Conservation (phyloP, 176 grass and related monocot species). For the Avena insularis region DNA sequence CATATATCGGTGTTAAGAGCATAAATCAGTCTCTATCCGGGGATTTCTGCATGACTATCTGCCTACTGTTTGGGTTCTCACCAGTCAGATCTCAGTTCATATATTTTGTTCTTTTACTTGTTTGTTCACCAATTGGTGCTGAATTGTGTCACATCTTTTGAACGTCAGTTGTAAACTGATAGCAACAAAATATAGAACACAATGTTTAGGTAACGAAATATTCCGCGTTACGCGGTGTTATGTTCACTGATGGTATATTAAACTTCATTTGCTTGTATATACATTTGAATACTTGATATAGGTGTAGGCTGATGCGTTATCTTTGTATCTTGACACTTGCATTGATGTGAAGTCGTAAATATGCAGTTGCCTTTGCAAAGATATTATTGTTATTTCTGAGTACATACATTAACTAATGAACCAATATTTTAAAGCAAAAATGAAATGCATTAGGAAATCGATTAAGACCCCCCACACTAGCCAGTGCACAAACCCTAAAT, state of each 20-base stretch:
- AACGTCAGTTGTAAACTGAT: not conserved
- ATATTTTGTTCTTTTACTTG: not conserved
- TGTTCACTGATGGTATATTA: not conserved
- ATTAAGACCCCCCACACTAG: slow-evolving; percentile 1
- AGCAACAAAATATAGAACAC: not conserved
- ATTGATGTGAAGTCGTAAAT: slow-evolving; percentile 8
- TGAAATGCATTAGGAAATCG: not conserved
- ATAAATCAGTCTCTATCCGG: not conserved
- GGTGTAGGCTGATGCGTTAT: slow-evolving; percentile 9
- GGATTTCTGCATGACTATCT: slow-evolving; percentile 4
- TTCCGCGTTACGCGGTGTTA: not conserved
- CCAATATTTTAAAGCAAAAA: not conserved
- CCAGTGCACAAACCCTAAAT: not conserved
- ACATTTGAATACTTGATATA: not conserved
- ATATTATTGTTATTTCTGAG: not conserved
- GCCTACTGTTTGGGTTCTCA: not conserved
- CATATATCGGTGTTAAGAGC: not conserved
- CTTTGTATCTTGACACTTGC: slow-evolving; percentile 15
- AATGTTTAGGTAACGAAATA: not conserved
- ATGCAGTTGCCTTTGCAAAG: not conserved
- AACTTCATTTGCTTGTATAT: not conserved
- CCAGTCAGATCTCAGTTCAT: not conserved
- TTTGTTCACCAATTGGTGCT: slow-evolving; percentile 14
- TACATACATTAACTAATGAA: not conserved
- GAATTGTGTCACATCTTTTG: slow-evolving; percentile 13